Percentiles rank a stretch among this genome's conserved stretches.
Evolutionary conservation across 495 filamentous ascomycete genomes (phyloP).

Genomic region (Letharia lupina): DNA sequence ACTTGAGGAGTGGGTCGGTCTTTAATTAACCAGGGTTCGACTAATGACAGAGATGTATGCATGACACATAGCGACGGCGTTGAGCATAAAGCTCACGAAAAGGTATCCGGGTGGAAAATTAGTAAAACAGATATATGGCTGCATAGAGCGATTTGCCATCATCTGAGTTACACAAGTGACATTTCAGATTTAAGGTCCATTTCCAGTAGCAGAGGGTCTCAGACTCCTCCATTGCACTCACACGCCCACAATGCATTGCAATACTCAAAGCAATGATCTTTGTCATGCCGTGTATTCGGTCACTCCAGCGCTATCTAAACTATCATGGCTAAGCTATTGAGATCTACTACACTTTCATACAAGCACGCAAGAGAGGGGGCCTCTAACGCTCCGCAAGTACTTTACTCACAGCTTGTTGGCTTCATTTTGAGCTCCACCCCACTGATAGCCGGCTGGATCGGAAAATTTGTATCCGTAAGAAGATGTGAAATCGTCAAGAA

Average conservation of each 20-base stretch:
- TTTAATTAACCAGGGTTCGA: neutral
- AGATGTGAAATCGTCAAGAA: conserved; percentile 95
- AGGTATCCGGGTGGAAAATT: neutral
- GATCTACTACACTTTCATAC: neutral
- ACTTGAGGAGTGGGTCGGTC: neutral
- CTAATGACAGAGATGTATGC: neutral
- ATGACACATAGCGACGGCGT: conserved; percentile 16
- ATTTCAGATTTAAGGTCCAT: neutral
- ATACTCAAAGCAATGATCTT: neutral
- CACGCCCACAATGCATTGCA: neutral
- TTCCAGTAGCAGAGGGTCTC: neutral
- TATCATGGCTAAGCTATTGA: conserved; percentile 4
- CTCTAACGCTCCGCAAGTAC: conserved; percentile 4
- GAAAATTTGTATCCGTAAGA: conserved; percentile 99
- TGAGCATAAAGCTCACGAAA: conserved; percentile 1
- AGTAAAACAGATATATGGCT: neutral
- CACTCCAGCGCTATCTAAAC: conserved; percentile 19
- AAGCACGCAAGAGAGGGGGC: conserved; percentile 3
- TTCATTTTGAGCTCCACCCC: conserved; percentile 37
- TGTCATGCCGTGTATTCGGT: conserved; percentile 12
- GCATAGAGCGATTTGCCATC: neutral
- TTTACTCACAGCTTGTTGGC: conserved; percentile 9
- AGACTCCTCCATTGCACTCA: neutral
- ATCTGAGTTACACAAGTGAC: neutral
- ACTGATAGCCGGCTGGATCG: conserved; percentile 92